phyloP scores from a whole-genome alignment of 129 eudicot species.

The carrot (Daucus carota) region DNA sequence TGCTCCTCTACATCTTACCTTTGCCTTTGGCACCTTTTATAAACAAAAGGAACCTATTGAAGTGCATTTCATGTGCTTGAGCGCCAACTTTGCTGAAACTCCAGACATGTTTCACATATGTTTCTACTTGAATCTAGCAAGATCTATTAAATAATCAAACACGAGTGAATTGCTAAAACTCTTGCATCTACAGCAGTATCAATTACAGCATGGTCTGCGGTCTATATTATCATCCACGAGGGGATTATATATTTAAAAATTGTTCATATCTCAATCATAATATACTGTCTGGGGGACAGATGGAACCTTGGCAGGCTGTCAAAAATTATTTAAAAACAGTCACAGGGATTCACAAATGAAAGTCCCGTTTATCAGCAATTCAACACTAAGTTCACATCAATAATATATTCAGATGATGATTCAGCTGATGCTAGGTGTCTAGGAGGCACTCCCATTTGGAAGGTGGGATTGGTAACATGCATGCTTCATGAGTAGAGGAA shows the following conservation, averaged over 20 bases:
- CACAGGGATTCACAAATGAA: background rate
- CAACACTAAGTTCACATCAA: too few species aligned
- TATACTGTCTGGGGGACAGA: background rate
- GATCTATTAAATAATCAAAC: background rate
- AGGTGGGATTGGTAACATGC: too few species aligned
- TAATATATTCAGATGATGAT: too few species aligned
- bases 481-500: too few species aligned
- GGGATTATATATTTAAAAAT: background rate
- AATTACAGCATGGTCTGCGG: background rate
- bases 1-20: slow-evolving; percentile 9
- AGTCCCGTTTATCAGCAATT: too few species aligned
- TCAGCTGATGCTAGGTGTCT: too few species aligned
- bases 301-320: background rate
- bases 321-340: background rate
- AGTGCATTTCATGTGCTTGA: background rate
- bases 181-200: too few species aligned
- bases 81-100: background rate
- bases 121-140: background rate
- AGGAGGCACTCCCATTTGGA: too few species aligned
- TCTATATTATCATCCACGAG: background rate
- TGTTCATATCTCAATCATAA: background rate
- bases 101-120: background rate
- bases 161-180: background rate
- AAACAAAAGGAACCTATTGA: slow-evolving; percentile 14
- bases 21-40: background rate